Percentiles rank a stretch among this genome's conserved stretches.
phyloP scores from a whole-genome alignment of 495 filamentous ascomycete species.

The Aspergillus sclerotiicarbonarius region DNA sequence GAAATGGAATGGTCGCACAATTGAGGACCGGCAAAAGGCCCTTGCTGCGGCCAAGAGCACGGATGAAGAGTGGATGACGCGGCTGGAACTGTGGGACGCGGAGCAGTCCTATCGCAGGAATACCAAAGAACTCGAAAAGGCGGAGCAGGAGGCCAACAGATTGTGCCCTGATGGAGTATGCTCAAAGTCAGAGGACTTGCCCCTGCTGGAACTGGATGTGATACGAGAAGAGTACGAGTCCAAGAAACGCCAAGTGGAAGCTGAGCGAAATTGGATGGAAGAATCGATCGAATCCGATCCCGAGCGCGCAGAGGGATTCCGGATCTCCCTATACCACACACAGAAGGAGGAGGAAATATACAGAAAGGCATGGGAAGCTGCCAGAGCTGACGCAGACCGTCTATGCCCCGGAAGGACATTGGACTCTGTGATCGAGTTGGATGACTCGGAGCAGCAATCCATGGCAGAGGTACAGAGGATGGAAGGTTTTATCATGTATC shows the following conservation, averaged over 20 bases:
- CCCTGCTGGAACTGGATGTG: background rate
- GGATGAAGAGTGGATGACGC: conserved; percentile 5
- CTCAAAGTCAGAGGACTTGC: background rate
- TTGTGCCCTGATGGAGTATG: conserved; percentile 3
- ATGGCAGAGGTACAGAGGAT: background rate
- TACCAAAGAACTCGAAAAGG: background rate
- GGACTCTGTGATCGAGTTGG: background rate
- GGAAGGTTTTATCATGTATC: background rate
- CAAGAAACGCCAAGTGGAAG: background rate
- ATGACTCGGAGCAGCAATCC: background rate
- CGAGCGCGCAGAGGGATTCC: background rate
- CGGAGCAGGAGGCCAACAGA: background rate
- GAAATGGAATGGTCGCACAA: background rate
- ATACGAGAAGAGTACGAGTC: background rate
- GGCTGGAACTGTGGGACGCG: background rate
- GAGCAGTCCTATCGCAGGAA: background rate
- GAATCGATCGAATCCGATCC: background rate
- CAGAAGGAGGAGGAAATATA: background rate
- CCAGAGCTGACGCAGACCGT: background rate
- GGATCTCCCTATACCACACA: background rate
- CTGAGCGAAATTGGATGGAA: background rate
- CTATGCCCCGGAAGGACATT: background rate
- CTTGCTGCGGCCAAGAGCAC: background rate
- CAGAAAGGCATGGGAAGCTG: background rate
- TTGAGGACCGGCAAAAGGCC: background rate